These are phyloP conservation scores for Rhododendron ferrugineum DNA, from an alignment of 148 eudicot species.

Conservation along the genomic window DNA sequence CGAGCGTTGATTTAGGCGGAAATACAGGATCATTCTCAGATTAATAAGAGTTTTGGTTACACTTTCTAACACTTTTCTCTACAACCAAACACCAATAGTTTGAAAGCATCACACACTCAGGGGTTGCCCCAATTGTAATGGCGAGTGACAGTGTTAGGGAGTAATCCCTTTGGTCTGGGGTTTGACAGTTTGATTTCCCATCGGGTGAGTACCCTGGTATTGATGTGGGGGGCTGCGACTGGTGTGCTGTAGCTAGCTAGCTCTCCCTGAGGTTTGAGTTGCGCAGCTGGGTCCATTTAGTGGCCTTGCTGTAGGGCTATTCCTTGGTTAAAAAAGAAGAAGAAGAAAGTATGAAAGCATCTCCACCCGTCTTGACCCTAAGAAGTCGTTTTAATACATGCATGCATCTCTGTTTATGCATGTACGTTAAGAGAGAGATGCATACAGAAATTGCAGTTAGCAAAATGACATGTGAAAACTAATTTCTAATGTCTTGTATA, in stretches of 20 bases:
- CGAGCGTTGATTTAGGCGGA: constrained; percentile 25
- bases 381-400: neutral
- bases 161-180: too few relatives aligned
- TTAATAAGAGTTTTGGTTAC: constrained; percentile 2
- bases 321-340: too few relatives aligned
- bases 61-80: constrained; percentile 4
- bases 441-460: neutral
- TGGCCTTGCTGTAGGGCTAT: too few relatives aligned
- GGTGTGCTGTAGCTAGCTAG: too few relatives aligned
- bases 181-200: too few relatives aligned
- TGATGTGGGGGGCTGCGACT: too few relatives aligned
- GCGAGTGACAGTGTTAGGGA: too few relatives aligned
- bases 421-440: neutral
- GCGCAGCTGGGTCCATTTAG: too few relatives aligned
- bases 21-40: constrained; percentile 11
- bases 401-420: neutral
- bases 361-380: neutral
- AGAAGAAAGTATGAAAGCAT: too few relatives aligned
- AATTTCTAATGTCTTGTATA: neutral
- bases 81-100: neutral
- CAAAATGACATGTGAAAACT: neutral
- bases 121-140: too few relatives aligned
- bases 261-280: too few relatives aligned
- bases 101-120: neutral
- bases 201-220: too few relatives aligned